Evolutionary conservation across 768 basidiomycete genomes (phyloP), one percentile per base, ranked within the genome.

Genomic region (Krasilnikovozyma curviuscula): DNA sequence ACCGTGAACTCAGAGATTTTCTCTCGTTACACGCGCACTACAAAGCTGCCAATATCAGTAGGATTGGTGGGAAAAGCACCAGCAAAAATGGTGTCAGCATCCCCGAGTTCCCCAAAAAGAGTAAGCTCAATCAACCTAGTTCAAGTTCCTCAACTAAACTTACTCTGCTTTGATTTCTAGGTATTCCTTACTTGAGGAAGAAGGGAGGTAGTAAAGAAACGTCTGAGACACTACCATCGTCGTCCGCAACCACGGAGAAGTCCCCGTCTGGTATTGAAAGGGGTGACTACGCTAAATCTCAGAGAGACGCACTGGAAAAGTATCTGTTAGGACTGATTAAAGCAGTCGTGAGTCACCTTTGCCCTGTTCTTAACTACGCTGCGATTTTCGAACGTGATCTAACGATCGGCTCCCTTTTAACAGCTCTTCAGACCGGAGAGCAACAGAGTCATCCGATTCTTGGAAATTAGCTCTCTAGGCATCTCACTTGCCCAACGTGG

Each of bases 381-480:
- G 31, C 1, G 34, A 35, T 9, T 5, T 25, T 9, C 5, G 10
- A 16, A 38, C 23, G 7, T 6, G 14, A 3, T 10, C 8, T 32
- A 13, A 10, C 40, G 34, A 47, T 4, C 16, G 29, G n/a, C n/a
- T 16, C 30, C 25, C 28, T 35, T n/a, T 9, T 18, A 13, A 28
- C 41, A 91, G 88, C 93, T 97, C 83, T 93, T 91, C 65, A 84
- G 88, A 58, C 84, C 89, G 1, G 77, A 85, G 19, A 74, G 84
- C 1, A 95, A 95, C 59, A 76, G 89, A 29, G 66, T 98, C 0
- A 77, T 79, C 34, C 78, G 78, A 5, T 98, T 95, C 65, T 72
- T 98, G 40, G 93, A 98, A 63, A 72, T 97, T 37, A 88, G 83
- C 37, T 78, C 89, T 1, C 68, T 97, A 24, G 89, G 81, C 8